Conservation (phyloP, 192 early-diverging fungal species). For the Kickxella alabastrina region DNA sequence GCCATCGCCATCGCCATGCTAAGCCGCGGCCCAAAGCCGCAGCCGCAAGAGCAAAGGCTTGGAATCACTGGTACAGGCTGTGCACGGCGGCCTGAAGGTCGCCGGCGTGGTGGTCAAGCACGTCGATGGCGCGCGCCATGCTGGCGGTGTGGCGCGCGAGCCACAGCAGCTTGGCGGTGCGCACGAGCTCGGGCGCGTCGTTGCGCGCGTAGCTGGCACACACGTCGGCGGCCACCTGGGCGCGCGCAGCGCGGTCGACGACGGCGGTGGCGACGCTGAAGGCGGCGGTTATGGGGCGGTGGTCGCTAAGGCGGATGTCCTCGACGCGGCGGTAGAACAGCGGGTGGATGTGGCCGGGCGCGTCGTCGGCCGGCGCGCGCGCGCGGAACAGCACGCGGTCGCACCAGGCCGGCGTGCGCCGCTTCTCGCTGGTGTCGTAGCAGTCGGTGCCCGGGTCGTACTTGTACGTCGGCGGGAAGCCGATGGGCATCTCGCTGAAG, state of each 20-base stretch:
- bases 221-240: slow-evolving; percentile 49
- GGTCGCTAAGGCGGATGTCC: slow-evolving; percentile 69
- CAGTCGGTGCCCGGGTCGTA: slow-evolving; percentile 79
- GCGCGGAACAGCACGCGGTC: slow-evolving; percentile 79
- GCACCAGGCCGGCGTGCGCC: slow-evolving; percentile 92
- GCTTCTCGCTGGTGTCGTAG: slow-evolving; percentile 94
- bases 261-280: slow-evolving; percentile 62
- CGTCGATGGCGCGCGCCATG: slow-evolving; percentile 13
- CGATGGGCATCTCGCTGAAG: slow-evolving; percentile 73
- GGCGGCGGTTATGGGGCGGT: slow-evolving; percentile 74
- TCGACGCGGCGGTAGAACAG: slow-evolving; percentile 66
- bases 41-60: too few relatives aligned
- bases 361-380: slow-evolving; percentile 10
- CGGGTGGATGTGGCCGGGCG: slow-evolving; percentile 27
- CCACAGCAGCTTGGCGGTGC: slow-evolving; percentile 36
- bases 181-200: slow-evolving; percentile 32
- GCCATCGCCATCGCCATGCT: too few relatives aligned
- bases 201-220: slow-evolving; percentile 46
- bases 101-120: slow-evolving; percentile 18
- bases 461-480: slow-evolving; percentile 96
- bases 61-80: slow-evolving; percentile 2
- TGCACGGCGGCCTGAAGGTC: slow-evolving; percentile 24
- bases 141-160: slow-evolving; percentile 25
- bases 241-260: slow-evolving; percentile 54
- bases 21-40: too few relatives aligned